Percentiles rank a stretch among this genome's conserved stretches.
Conservation (phyloP, 2,329 filamentous ascomycete species). For the Cyanodermella asteris region DNA sequence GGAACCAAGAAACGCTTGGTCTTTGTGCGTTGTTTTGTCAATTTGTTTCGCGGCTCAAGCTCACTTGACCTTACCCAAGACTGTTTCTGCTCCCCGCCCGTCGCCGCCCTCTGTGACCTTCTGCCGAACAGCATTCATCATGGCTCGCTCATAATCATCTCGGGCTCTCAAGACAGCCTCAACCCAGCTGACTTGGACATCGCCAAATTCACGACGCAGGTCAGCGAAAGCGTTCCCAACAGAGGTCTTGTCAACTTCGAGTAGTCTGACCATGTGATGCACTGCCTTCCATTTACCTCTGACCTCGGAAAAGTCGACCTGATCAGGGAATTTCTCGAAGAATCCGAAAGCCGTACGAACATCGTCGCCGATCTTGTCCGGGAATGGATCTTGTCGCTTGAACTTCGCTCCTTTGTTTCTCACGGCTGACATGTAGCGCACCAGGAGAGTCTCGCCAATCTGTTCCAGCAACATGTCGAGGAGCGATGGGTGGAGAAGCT, state of each 20-base stretch:
- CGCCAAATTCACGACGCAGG: conserved; percentile 80
- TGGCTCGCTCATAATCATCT: conserved; percentile 81
- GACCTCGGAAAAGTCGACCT: conserved; percentile 51
- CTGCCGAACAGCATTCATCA: conserved; percentile 74
- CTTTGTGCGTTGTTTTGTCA: too few species aligned
- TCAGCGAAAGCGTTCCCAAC: conserved; percentile 58
- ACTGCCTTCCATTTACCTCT: conserved; percentile 87
- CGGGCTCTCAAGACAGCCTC: conserved; percentile 69
- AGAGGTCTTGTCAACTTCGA: conserved; percentile 46
- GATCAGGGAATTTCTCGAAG: conserved; percentile 50
- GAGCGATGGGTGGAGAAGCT: conserved; percentile 66
- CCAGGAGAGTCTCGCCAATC: conserved; percentile 73
- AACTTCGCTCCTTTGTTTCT: conserved; percentile 84
- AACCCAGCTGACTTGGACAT: conserved; percentile 86
- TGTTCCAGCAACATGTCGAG: conserved; percentile 86
- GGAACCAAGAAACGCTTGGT: too few species aligned
- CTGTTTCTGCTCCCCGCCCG: conserved; percentile 63
- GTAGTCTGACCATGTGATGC: conserved; percentile 56
- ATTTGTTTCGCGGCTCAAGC: too few species aligned
- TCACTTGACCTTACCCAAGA: conserved; percentile 81
- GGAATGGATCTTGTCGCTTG: conserved; percentile 64
- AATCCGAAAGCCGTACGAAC: conserved; percentile 77
- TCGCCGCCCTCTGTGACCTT: conserved; percentile 70
- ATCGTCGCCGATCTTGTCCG: conserved; percentile 85
- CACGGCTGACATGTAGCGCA: conserved; percentile 62